Conservation (phyloP, 2,329 filamentous ascomycete species). For the Corinectria fuckeliana region DNA sequence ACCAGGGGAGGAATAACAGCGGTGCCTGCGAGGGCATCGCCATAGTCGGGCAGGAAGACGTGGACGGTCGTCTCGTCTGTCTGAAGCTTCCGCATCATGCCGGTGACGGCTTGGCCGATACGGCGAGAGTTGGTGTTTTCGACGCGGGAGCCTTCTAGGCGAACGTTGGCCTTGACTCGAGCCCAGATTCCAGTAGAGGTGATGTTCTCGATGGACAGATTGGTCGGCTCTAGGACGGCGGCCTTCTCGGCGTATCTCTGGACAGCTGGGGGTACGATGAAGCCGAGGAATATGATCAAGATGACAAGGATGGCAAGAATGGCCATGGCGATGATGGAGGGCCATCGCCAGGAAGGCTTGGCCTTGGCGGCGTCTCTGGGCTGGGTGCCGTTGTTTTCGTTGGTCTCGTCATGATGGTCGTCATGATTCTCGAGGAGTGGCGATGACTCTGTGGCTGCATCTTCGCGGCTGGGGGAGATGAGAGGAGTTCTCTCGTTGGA, state of each 20-base stretch:
- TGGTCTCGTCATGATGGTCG: slow-evolving; percentile 43
- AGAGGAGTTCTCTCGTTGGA: slow-evolving; percentile 53
- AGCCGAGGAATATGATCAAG: slow-evolving; percentile 77
- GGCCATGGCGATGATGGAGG: slow-evolving; percentile 76
- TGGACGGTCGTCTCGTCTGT: slow-evolving; percentile 74
- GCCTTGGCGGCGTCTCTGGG: slow-evolving; percentile 30
- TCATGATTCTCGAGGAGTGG: slow-evolving; percentile 56
- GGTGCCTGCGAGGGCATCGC: slow-evolving; percentile 76
- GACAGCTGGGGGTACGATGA: slow-evolving; percentile 80
- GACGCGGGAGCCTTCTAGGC: slow-evolving; percentile 79
- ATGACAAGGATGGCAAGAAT: slow-evolving; percentile 68
- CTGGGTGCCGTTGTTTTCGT: slow-evolving; percentile 7
- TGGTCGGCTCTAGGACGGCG: slow-evolving; percentile 80
- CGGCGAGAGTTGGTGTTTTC: slow-evolving; percentile 72
- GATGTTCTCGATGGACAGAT: slow-evolving; percentile 84
- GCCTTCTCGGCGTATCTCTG: slow-evolving; percentile 88
- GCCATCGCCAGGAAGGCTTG: slow-evolving; percentile 63
- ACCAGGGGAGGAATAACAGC: slow-evolving; percentile 77
- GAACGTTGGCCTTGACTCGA: slow-evolving; percentile 81
- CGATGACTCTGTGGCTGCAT: slow-evolving; percentile 53
- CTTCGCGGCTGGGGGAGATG: slow-evolving; percentile 45
- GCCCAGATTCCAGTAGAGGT: slow-evolving; percentile 79
- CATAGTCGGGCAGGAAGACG: slow-evolving; percentile 84
- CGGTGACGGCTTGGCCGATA: slow-evolving; percentile 79
- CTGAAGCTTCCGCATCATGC: slow-evolving; percentile 78